phyloP scores from a whole-genome alignment of 768 basidiomycete species.

The Mycena leptocephala region DNA sequence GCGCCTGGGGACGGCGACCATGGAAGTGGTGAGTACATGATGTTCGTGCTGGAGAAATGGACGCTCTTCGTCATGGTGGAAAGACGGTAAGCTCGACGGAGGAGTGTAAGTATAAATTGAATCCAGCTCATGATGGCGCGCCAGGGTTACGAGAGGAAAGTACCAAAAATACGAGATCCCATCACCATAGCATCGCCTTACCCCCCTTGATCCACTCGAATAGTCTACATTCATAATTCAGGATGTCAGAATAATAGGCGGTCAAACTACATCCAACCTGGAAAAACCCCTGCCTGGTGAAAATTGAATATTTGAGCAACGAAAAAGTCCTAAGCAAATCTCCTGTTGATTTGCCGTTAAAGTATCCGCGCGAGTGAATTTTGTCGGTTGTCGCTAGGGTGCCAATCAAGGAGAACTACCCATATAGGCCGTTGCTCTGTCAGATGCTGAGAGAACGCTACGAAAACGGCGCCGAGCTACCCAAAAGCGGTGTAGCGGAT shows the following conservation, averaged over 20 bases:
- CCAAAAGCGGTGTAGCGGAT: too few species aligned
- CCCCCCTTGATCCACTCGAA: not conserved
- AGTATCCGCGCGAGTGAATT: not conserved
- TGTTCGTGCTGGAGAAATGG: slow-evolving; percentile 32
- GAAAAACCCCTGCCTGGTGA: too few species aligned
- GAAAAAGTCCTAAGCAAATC: too few species aligned
- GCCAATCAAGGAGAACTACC: not conserved
- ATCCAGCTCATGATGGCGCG: too few species aligned
- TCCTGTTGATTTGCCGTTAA: too few species aligned
- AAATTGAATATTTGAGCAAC: too few species aligned
- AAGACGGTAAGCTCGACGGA: not conserved
- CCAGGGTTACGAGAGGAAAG: not conserved
- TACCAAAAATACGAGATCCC: not conserved
- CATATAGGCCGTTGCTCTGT: not conserved
- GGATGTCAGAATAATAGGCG: too few species aligned
- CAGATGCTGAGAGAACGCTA: too few species aligned
- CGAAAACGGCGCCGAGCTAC: too few species aligned
- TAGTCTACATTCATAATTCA: too few species aligned
- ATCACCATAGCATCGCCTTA: not conserved
- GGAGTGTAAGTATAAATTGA: not conserved
- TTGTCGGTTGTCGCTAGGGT: not conserved
- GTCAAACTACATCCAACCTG: too few species aligned
- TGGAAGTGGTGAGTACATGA: slow-evolving; percentile 32
- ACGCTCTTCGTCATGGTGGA: slow-evolving; percentile 28
- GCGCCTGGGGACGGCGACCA: slow-evolving; percentile 22